phyloP scores from a whole-genome alignment of 225 moss, liverwort and hornwort genomes.

The Rhytidiadelphus loreus region DNA sequence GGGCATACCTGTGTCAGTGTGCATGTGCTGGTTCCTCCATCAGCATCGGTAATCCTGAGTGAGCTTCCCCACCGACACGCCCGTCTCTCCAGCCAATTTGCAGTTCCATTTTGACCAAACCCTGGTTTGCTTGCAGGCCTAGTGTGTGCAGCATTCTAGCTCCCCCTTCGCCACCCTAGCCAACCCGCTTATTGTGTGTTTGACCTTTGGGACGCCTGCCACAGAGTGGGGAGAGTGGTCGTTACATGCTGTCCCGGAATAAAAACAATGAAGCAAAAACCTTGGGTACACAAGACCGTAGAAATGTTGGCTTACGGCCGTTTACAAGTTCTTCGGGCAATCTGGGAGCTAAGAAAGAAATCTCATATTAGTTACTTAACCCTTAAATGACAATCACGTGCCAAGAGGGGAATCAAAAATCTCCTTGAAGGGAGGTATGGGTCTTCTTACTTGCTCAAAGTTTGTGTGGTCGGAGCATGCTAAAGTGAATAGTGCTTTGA shows the following conservation, averaged over 20 bases:
- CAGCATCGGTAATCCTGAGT: neutral
- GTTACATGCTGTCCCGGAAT: neutral
- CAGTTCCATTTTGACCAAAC: neutral
- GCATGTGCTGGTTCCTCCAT: neutral
- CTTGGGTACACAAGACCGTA: neutral
- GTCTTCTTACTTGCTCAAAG: neutral
- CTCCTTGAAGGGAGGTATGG: neutral
- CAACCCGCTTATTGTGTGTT: neutral
- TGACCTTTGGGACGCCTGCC: neutral
- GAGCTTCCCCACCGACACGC: slow-evolving; percentile 5
- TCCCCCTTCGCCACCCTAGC: neutral
- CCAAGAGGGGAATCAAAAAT: neutral
- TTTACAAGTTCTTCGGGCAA: neutral
- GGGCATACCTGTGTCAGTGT: neutral
- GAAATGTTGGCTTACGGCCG: neutral
- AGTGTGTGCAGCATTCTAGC: neutral
- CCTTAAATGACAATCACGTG: neutral
- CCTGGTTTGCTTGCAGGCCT: neutral
- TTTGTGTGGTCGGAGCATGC: neutral
- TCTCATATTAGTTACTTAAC: neutral
- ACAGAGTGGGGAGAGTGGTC: neutral
- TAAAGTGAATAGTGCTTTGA: neutral
- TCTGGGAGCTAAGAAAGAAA: neutral
- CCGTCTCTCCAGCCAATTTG: neutral
- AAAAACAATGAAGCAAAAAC: neutral